These are phyloP conservation scores for Magnusiomyces sp. DNA, from an alignment of 1,139 yeast species.

Conservation along the genomic window DNA sequence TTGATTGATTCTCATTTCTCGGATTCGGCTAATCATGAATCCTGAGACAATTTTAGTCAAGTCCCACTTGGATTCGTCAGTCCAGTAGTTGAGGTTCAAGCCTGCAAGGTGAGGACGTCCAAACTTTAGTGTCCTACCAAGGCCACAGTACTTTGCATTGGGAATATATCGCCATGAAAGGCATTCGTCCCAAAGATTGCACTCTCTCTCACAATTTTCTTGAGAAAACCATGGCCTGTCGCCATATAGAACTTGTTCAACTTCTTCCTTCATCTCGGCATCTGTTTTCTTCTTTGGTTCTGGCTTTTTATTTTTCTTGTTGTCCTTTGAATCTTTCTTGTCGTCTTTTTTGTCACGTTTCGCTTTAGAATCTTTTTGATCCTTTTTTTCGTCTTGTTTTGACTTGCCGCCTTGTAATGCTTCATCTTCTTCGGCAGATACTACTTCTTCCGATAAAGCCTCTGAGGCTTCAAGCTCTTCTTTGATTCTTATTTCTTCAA, in stretches of 20 bases:
- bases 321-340: neutral
- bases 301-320: neutral
- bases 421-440: no score
- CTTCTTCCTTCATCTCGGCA: conserved; percentile 11
- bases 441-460: no score
- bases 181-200: conserved; percentile 20
- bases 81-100: neutral
- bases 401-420: no score
- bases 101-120: conserved; percentile 5
- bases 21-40: conserved; percentile 28
- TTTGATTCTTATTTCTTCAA: conserved; percentile 5
- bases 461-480: neutral
- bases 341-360: neutral
- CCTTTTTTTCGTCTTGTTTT: conserved; percentile 10
- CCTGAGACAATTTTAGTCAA: conserved; percentile 21
- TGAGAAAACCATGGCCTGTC: conserved; percentile 17
- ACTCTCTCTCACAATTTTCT: conserved; percentile 20
- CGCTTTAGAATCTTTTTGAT: conserved; percentile 5
- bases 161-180: conserved; percentile 22
- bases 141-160: conserved; percentile 17
- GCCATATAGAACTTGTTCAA: conserved; percentile 18
- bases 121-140: conserved; percentile 10
- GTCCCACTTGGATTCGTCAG: neutral
- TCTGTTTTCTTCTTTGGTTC: neutral
- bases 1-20: conserved; percentile 20